Percentiles rank a stretch among this genome's conserved stretches.
Evolutionary conservation across 495 filamentous ascomycete species (phyloP).

Genomic region (Tuber magnatum): DNA sequence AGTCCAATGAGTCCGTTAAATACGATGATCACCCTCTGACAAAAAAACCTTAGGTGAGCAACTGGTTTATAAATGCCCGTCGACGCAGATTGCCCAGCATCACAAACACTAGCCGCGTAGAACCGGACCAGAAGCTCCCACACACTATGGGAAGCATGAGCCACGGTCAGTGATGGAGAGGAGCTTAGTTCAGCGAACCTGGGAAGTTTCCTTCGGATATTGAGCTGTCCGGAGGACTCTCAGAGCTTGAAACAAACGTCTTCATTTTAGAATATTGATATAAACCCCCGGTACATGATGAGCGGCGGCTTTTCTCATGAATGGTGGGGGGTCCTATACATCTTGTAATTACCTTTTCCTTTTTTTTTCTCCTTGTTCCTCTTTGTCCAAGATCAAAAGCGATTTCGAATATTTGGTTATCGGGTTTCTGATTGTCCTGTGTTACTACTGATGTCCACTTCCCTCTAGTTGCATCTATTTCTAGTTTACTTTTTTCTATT

Average conservation of each 20-base stretch:
- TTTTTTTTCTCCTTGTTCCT: slow-evolving; percentile 1
- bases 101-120: slow-evolving; percentile 28
- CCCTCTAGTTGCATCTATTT: slow-evolving; percentile 12
- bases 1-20: slow-evolving; percentile 16
- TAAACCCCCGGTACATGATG: neutral
- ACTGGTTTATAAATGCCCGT: slow-evolving; percentile 93
- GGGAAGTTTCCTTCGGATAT: neutral
- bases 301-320: neutral
- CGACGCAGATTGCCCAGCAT: slow-evolving; percentile 62
- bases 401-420: neutral
- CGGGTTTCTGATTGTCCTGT: neutral
- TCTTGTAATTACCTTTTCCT: neutral
- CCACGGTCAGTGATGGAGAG: slow-evolving; percentile 9
- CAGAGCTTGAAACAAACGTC: neutral
- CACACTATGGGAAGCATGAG: slow-evolving; percentile 24
- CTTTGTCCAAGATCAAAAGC: neutral
- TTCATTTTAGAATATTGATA: slow-evolving; percentile 1
- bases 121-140: slow-evolving; percentile 25
- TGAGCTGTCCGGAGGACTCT: neutral
- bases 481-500: slow-evolving; percentile 19
- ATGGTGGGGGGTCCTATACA: neutral
- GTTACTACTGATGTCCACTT: slow-evolving; percentile 3
- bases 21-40: slow-evolving; percentile 20
- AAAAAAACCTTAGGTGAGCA: slow-evolving; percentile 60
- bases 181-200: neutral